These are phyloP conservation scores for Dictyostelium purpureum DNA, from an alignment of 78 protist genomes.

Conservation along the genomic window DNA sequence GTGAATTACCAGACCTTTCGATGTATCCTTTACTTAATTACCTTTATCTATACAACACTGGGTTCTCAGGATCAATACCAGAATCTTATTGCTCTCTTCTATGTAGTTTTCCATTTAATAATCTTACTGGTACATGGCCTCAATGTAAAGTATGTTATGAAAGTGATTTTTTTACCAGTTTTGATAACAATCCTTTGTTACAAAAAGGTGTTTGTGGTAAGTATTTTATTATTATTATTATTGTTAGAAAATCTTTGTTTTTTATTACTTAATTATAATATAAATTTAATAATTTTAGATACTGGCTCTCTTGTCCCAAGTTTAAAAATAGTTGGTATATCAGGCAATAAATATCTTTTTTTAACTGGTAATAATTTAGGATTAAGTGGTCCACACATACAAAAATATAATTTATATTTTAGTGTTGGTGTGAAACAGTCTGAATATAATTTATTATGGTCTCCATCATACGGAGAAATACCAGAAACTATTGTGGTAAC, in stretches of 20 bases:
- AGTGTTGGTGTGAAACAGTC: not conserved
- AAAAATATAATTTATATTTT: not conserved
- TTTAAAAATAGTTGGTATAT: not conserved
- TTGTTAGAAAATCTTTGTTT: too few species aligned
- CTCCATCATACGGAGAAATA: not conserved
- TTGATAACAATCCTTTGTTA: not conserved
- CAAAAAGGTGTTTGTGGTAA: not conserved
- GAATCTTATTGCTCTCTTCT: not conserved
- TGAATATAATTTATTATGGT: not conserved
- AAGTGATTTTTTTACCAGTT: not conserved
- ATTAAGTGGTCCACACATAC: not conserved
- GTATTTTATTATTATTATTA: not conserved
- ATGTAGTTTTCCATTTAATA: not conserved
- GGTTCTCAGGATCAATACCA: not conserved
- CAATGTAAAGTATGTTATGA: not conserved
- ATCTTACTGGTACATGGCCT: not conserved
- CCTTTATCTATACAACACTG: not conserved
- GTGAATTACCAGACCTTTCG: not conserved
- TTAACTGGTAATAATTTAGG: not conserved
- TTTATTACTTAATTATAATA: too few species aligned
- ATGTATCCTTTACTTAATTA: not conserved
- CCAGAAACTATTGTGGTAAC: not conserved
- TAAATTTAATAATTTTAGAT: not conserved
- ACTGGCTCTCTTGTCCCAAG: not conserved
- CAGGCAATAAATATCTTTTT: not conserved